phyloP scores from a whole-genome alignment of 805 yeast species.

The Starmerella powellii region DNA sequence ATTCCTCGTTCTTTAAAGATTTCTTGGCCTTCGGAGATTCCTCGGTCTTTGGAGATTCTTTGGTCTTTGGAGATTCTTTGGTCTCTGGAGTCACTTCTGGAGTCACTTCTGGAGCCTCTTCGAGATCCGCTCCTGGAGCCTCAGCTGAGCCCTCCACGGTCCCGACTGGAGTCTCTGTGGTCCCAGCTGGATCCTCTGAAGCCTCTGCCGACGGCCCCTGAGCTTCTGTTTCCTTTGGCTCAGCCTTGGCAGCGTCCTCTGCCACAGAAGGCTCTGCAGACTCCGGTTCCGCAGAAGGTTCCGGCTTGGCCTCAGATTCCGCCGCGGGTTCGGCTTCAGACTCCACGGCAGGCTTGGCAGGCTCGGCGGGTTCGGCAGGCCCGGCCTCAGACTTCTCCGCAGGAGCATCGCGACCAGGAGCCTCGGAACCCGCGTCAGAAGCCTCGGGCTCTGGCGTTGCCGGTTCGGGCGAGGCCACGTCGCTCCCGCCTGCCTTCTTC shows the following conservation, averaged over 20 bases:
- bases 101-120: background rate
- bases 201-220: too few species aligned
- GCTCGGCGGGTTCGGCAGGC: too few species aligned
- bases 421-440: background rate
- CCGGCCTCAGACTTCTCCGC: too few species aligned
- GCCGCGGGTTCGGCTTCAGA: background rate
- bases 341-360: too few species aligned
- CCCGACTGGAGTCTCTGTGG: too few species aligned
- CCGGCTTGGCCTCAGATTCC: slow-evolving; percentile 1
- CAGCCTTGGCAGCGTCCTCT: background rate
- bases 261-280: too few species aligned
- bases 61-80: background rate
- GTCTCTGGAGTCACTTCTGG: background rate
- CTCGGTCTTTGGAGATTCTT: too few species aligned
- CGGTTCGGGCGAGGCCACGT: slow-evolving; percentile 20
- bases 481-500: slow-evolving; percentile 36
- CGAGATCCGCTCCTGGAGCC: background rate
- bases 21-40: too few species aligned
- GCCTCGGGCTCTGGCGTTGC: background rate
- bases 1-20: too few species aligned
- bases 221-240: background rate
- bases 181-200: too few species aligned
- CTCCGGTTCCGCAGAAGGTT: background rate
- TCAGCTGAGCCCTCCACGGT: background rate
- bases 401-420: too few species aligned